Percentiles rank a stretch among this genome's conserved stretches.
Conservation (phyloP, 2,329 filamentous ascomycete genomes). For the Sporothrix luriei region DNA sequence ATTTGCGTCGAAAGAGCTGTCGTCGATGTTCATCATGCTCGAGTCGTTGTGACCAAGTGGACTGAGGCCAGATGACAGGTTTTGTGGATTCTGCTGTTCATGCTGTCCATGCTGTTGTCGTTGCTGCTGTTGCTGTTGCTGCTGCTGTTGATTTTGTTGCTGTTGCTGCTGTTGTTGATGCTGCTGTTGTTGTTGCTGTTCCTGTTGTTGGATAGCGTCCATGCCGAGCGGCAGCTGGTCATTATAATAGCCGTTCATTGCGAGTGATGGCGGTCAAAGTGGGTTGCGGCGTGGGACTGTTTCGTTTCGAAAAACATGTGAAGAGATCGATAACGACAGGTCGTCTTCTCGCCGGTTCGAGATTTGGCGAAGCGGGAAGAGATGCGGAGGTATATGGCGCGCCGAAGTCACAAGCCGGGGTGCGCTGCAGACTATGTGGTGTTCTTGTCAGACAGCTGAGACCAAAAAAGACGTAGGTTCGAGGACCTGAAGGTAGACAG, state of each 20-base stretch:
- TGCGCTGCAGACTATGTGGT: constrained; percentile 9
- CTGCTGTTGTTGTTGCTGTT: constrained; percentile 15
- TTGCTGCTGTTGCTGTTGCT: constrained; percentile 28
- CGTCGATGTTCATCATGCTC: constrained; percentile 18
- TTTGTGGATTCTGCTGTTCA: neutral
- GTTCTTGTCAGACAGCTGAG: constrained; percentile 21
- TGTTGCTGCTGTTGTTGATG: constrained; percentile 18
- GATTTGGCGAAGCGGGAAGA: constrained; percentile 7
- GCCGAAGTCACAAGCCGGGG: neutral
- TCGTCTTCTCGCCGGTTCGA: neutral
- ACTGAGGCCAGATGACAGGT: neutral
- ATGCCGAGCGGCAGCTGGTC: constrained; percentile 27
- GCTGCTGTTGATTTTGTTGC: neutral
- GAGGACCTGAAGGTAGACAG: neutral
- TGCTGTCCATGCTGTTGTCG: constrained; percentile 27
- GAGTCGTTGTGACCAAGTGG: neutral
- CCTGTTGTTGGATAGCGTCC: constrained; percentile 24
- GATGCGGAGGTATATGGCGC: neutral
- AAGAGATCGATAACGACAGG: neutral
- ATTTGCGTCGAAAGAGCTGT: neutral
- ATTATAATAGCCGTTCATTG: constrained; percentile 31
- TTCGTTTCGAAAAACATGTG: neutral
- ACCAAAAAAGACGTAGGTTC: neutral
- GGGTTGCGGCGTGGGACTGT: neutral
- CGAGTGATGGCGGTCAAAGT: neutral